Evolutionary conservation across 1,139 yeast species (phyloP).

Genomic region (Magnusiomyces suaveolens): DNA sequence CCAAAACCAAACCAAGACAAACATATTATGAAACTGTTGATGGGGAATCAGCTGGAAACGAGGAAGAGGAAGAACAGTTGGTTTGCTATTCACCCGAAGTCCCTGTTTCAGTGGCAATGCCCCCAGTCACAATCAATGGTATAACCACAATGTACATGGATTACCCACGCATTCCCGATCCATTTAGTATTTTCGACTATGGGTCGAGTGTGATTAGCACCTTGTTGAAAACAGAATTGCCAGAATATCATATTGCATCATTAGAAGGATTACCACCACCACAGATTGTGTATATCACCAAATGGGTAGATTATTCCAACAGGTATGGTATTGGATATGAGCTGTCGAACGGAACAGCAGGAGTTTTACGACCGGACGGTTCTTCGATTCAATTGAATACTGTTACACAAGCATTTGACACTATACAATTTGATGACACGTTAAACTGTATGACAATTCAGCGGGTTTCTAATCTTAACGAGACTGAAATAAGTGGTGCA

Average conservation of each 20-base stretch:
- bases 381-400: slow-evolving; percentile 20
- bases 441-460: slow-evolving; percentile 9
- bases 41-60: too few relatives aligned
- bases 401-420: slow-evolving; percentile 9
- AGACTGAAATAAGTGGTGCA: slow-evolving; percentile 12
- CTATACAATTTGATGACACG: slow-evolving; percentile 7
- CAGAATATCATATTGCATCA: neutral
- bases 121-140: too few relatives aligned
- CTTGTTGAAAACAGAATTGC: neutral
- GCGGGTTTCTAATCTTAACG: slow-evolving; percentile 4
- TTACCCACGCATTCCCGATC: neutral
- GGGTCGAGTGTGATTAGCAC: neutral
- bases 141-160: neutral
- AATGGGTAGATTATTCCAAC: slow-evolving; percentile 97
- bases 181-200: neutral
- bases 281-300: slow-evolving; percentile 50
- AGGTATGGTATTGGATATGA: slow-evolving; percentile 94
- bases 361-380: slow-evolving; percentile 45
- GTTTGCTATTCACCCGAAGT: too few relatives aligned
- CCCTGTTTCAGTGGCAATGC: too few relatives aligned
- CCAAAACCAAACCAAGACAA: too few relatives aligned
- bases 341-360: slow-evolving; percentile 79
- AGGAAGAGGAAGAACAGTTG: too few relatives aligned
- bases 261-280: slow-evolving; percentile 4
- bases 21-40: too few relatives aligned